Percentiles rank a stretch among this genome's conserved stretches.
Evolutionary conservation across 1,284 basidiomycete species (phyloP).

Genomic region (Phaffia rhodozyma): DNA sequence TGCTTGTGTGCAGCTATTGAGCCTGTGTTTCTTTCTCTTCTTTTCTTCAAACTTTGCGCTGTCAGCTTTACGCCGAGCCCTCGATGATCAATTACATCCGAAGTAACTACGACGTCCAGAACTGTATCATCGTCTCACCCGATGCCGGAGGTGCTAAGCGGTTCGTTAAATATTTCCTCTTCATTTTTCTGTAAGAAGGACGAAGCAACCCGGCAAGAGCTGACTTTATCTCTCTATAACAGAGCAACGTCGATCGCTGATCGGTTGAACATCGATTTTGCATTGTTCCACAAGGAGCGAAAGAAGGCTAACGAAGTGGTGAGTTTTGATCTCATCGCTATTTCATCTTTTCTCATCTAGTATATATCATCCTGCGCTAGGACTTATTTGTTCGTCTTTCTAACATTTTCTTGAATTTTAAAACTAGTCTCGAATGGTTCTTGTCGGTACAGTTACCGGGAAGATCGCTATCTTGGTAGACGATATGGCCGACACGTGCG

Average conservation of each 20-base stretch:
- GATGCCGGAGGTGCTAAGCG: slow-evolving; percentile 98
- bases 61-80: slow-evolving; percentile 89
- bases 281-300: slow-evolving; percentile 98
- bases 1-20: slow-evolving; percentile 16
- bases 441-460: slow-evolving; percentile 86
- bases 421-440: slow-evolving; percentile 73
- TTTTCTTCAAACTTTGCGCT: slow-evolving; percentile 15
- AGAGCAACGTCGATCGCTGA: slow-evolving; percentile 97
- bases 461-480: slow-evolving; percentile 97
- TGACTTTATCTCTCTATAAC: slow-evolving; percentile 12
- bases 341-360: background rate
- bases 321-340: background rate
- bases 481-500: slow-evolving; percentile 99
- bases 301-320: slow-evolving; percentile 96
- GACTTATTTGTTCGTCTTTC: background rate
- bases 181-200: slow-evolving; percentile 3
- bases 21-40: slow-evolving; percentile 2
- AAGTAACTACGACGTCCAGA: slow-evolving; percentile 71
- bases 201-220: background rate
- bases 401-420: background rate
- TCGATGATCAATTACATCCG: slow-evolving; percentile 92
- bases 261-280: slow-evolving; percentile 92
- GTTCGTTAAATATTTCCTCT: slow-evolving; percentile 39
- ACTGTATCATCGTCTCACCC: slow-evolving; percentile 94
- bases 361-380: background rate